Percentiles rank a stretch among this genome's conserved stretches.
Conservation (phyloP, 2,329 filamentous ascomycete species). For the Colletotrichum eremochloae region DNA sequence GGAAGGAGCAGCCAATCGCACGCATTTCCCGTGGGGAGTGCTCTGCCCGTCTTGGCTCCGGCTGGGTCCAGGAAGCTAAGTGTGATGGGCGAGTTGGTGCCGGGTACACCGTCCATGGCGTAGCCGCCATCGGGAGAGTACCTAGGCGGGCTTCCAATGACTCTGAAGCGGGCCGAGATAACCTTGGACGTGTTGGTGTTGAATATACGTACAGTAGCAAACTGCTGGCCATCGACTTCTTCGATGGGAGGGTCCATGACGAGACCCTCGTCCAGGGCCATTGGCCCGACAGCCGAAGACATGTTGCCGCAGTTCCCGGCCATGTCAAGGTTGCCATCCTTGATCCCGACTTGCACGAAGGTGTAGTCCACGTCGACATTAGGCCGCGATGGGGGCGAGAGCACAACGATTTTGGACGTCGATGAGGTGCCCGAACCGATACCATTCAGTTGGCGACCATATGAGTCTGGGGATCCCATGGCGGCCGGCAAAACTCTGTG, state of each 20-base stretch:
- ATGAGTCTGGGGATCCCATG: slow-evolving; percentile 47
- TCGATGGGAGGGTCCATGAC: slow-evolving; percentile 46
- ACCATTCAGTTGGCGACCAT: slow-evolving; percentile 43
- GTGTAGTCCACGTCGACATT: slow-evolving; percentile 71
- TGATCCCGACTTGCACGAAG: slow-evolving; percentile 70
- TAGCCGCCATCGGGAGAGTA: slow-evolving; percentile 52
- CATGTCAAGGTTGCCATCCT: slow-evolving; percentile 65
- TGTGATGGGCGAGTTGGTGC: slow-evolving; percentile 51
- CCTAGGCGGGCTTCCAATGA: slow-evolving; percentile 45
- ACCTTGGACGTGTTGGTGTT: slow-evolving; percentile 51
- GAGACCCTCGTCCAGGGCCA: slow-evolving; percentile 65
- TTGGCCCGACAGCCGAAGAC: slow-evolving; percentile 69
- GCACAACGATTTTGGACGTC: slow-evolving; percentile 69
- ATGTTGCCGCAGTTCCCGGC: slow-evolving; percentile 74
- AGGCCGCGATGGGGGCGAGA: slow-evolving; percentile 57
- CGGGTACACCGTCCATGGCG: slow-evolving; percentile 57
- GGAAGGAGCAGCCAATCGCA: slow-evolving; percentile 50
- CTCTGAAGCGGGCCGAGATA: slow-evolving; percentile 54
- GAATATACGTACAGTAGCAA: slow-evolving; percentile 46
- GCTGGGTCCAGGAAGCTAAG: slow-evolving; percentile 56
- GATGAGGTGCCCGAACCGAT: slow-evolving; percentile 42
- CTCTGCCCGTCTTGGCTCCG: slow-evolving; percentile 56
- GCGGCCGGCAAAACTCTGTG: slow-evolving; percentile 45
- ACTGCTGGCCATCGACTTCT: slow-evolving; percentile 23
- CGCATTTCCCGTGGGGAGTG: slow-evolving; percentile 55